Evolutionary conservation across 345 rosid species (phyloP), one percentile per base, ranked within the genome.

Genomic region (Xanthoceras sorbifolium): DNA sequence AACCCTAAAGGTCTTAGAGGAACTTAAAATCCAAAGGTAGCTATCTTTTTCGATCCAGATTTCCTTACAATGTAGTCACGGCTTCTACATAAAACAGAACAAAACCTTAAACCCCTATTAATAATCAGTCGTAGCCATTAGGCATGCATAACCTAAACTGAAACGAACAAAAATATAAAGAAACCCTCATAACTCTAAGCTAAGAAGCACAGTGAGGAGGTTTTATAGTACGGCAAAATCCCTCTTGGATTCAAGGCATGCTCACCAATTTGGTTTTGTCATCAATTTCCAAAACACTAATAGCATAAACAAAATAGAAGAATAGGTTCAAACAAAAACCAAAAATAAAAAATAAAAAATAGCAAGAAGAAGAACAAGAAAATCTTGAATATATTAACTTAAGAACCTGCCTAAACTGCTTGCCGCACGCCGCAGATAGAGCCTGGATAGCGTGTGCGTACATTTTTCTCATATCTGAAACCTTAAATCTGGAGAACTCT

Each of bases 351-450:
- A 34, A 36, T 14, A 42, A 42, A 42, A 7, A 20, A 57, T 18
- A 38, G 22, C 28, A 65, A 23, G 26, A 4, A 52, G 14, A 77
- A 74, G 54, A 4, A 52, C 18, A 77, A 74, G 54, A 78, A 76
- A 48, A 48, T 77, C 20, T 65, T 70, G 64, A 77, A 65, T 28
- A 73, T 64, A 82, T 44, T 72, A 84, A 81, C 82, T 77, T 80
- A 84, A 92, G 90, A 89, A 92, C 99, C 99, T 95, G 98, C 97
- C 97, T 93, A 90, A 82, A 85, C 87, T 89, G 98, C 97, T 85
- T 89, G 89, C 80, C 85, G 91, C 89, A 84, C 63, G 94, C 86
- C 73, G 92, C 77, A 80, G 91, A 89, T 76, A 96, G 84, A 77
- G 99, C 97, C 85, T 90, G 93, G 74, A 96, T 83, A 8, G 98